Base-by-base conservation (phyloP, 2,329 filamentous ascomycete genomes). In the Hymenoscyphus fraxineus region DNA sequence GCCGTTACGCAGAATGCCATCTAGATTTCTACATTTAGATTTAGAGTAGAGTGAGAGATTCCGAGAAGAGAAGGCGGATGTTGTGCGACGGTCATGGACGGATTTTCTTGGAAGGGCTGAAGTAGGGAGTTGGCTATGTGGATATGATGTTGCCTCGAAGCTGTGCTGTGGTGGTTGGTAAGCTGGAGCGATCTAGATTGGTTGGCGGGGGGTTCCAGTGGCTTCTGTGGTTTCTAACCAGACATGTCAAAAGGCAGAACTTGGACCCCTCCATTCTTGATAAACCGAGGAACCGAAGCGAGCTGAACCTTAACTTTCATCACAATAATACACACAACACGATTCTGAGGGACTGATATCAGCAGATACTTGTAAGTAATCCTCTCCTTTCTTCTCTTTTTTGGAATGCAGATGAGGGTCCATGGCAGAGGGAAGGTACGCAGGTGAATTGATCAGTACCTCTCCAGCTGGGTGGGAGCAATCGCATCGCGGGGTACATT, bases 401-500 rank as follows among this genome's bases (percentile, higher is more conserved):
- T 22, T 51, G 7, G 44, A 12, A 7, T 22, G n/a, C 44, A 5
- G 6, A 35, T 35, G 35, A n/a, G 22, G 44, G 41, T n/a, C 7
- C 15, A 15, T 47, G 19, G 44, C 12, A 16, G 19, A 22, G 27
- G n/a, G 44, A 51, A 22, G 44, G 19, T 35, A 10, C 19, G 44
- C n/a, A 10, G n/a, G 19, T 22, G n/a, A 22, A 51, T 16, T 27
- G 35, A 35, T 10, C 35, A 35, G 35, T 51, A 9, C 7, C 27
- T 10, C 19, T 35, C 6, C 6, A 10, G 9, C n/a, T 22, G 6
- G n/a, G 10, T 10, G n/a, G 22, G 10, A 7, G 9, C 44, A 51
- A 51, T 51, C n/a, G 44, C 44, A 51, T 51, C n/a, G 44, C 44
- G 44, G 44, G 44, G 44, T 51, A 51, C 44, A 51, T 51, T 51